Percentiles rank a stretch among this genome's conserved stretches.
These are phyloP conservation scores for Didymella exigua DNA, from an alignment of 2,329 filamentous ascomycete species.

Conservation along the genomic window DNA sequence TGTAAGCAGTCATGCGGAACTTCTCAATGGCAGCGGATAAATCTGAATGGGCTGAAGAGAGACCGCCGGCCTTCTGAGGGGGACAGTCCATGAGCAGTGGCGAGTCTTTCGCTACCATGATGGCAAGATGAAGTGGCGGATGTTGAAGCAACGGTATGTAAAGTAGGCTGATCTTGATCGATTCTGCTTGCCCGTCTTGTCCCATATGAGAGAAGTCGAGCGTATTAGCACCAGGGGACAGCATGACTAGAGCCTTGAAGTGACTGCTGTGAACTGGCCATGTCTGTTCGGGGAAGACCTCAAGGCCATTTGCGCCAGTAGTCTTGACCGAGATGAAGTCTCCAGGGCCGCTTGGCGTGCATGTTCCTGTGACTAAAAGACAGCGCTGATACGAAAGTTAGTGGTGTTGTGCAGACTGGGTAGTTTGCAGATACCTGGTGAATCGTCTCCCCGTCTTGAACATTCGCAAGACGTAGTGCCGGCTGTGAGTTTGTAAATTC, in stretches of 20 bases:
- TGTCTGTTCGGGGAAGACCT: constrained; percentile 33
- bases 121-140: constrained; percentile 42
- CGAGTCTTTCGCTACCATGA: constrained; percentile 43
- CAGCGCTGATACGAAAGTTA: constrained; percentile 27
- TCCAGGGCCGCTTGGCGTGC: constrained; percentile 18
- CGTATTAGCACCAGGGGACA: constrained; percentile 34
- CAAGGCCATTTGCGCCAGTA: constrained; percentile 21
- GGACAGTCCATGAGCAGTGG: constrained; percentile 41
- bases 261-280: constrained; percentile 45
- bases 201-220: constrained; percentile 30
- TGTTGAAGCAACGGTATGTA: constrained; percentile 40
- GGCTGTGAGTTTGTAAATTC: not conserved
- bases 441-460: constrained; percentile 37
- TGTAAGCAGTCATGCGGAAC: constrained; percentile 43
- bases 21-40: constrained; percentile 41
- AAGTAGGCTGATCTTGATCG: constrained; percentile 23
- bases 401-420: not conserved
- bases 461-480: constrained; percentile 22
- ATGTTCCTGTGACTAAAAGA: constrained; percentile 38
- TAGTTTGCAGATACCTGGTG: constrained; percentile 34
- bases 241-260: constrained; percentile 43
- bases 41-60: constrained; percentile 34
- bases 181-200: constrained; percentile 21
- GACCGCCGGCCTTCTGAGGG: constrained; percentile 29
- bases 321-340: constrained; percentile 32